Conservation (phyloP, 345 rosid genomes). For the Euphorbia peplus region DNA sequence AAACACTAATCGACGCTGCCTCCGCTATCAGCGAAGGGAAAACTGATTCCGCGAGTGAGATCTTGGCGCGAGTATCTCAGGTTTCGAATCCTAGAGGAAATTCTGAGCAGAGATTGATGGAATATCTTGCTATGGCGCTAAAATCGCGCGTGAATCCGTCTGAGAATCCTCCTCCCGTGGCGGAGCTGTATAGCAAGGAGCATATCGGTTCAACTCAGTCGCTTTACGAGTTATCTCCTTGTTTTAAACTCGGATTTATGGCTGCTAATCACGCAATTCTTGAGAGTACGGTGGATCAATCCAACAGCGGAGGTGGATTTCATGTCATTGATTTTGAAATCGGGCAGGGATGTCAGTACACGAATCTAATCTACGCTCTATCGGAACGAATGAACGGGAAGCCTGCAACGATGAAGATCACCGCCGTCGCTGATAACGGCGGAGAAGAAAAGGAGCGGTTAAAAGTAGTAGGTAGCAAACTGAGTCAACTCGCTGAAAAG, state of each 20-base stretch:
- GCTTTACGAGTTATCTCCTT: slow-evolving; percentile 70
- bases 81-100: slow-evolving; percentile 47
- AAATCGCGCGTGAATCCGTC: slow-evolving; percentile 48
- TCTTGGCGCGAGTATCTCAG: slow-evolving; percentile 52
- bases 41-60: slow-evolving; percentile 55
- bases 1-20: slow-evolving; percentile 63
- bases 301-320: slow-evolving; percentile 27
- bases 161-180: slow-evolving; percentile 49
- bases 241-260: slow-evolving; percentile 77
- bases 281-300: slow-evolving; percentile 49
- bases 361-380: slow-evolving; percentile 64
- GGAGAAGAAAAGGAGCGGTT: slow-evolving; percentile 47
- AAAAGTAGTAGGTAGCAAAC: slow-evolving; percentile 38
- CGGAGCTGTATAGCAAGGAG: slow-evolving; percentile 57
- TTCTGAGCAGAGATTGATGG: slow-evolving; percentile 71
- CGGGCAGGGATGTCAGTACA: slow-evolving; percentile 75
- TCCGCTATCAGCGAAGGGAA: slow-evolving; percentile 75
- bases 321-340: slow-evolving; percentile 86
- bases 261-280: slow-evolving; percentile 87
- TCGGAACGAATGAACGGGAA: slow-evolving; percentile 40
- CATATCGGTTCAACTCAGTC: slow-evolving; percentile 52
- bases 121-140: slow-evolving; percentile 57
- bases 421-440: slow-evolving; percentile 51
- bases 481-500: slow-evolving; percentile 41
- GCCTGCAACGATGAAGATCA: slow-evolving; percentile 49